Evolutionary conservation across 2,329 filamentous ascomycete species (phyloP).

Genomic region (Colletotrichum sp.): DNA sequence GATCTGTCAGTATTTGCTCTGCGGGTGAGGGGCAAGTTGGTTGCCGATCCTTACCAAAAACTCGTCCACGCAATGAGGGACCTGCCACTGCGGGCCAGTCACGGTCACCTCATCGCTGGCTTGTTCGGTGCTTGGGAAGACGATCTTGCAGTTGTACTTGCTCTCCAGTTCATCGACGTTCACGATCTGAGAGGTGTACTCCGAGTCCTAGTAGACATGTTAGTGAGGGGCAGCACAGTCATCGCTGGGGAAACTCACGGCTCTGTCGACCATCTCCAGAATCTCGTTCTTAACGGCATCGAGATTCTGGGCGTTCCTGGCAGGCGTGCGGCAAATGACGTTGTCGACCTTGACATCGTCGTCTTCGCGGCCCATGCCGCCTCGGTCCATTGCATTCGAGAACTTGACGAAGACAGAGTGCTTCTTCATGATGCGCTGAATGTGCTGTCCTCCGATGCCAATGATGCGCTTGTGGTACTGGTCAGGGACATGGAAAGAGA

Average conservation of each 20-base stretch:
- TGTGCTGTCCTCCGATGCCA: conserved; percentile 96
- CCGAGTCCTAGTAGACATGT: conserved; percentile 71
- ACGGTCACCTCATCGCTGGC: conserved; percentile 96
- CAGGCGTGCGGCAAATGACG: conserved; percentile 96
- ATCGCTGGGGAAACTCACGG: conserved; percentile 58
- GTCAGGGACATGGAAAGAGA: conserved; percentile 98
- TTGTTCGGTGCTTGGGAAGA: conserved; percentile 96
- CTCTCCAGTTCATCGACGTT: conserved; percentile 95
- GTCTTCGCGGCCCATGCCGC: conserved; percentile 89
- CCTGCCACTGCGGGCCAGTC: conserved; percentile 96
- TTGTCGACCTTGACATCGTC: conserved; percentile 99
- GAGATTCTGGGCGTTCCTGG: conserved; percentile 93
- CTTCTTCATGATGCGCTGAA: conserved; percentile 99
- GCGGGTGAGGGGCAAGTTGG: neutral
- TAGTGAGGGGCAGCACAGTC: neutral
- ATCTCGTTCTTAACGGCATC: conserved; percentile 99
- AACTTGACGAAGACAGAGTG: conserved; percentile 99
- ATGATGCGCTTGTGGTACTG: conserved; percentile 99
- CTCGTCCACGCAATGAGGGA: conserved; percentile 94
- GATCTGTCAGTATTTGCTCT: neutral
- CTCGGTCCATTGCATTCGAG: conserved; percentile 98
- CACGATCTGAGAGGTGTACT: conserved; percentile 93
- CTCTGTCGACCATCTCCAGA: conserved; percentile 98
- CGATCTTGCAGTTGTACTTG: conserved; percentile 99
- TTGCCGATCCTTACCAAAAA: conserved; percentile 68